These are phyloP conservation scores for Hanseniaspora clermontiae DNA, from an alignment of 805 yeast species.

Conservation along the genomic window DNA sequence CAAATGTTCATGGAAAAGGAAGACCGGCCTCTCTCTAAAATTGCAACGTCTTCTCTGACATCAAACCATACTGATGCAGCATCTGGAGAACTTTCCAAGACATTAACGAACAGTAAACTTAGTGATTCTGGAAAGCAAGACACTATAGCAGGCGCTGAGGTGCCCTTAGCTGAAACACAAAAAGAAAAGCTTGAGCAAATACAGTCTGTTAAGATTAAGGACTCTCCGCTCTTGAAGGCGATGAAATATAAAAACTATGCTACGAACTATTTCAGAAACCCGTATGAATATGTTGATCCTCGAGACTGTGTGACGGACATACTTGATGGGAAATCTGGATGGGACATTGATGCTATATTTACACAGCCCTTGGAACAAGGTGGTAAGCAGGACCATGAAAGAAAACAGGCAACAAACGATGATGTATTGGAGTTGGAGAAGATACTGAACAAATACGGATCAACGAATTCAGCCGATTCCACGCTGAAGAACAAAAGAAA, in stretches of 20 bases:
- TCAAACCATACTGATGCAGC: no score
- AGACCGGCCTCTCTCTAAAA: background rate
- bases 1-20: background rate
- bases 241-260: constrained; percentile 7
- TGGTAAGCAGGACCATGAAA: background rate
- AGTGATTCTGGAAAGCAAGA: no score
- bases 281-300: constrained; percentile 33
- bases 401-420: background rate
- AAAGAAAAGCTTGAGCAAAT: background rate
- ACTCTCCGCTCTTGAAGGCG: background rate
- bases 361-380: constrained; percentile 15
- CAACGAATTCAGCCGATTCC: background rate
- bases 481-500: background rate
- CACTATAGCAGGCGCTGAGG: no score
- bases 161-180: background rate
- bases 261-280: constrained; percentile 4
- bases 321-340: constrained; percentile 57
- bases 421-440: background rate
- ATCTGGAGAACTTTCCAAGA: background rate
- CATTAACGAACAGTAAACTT: no score
- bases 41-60: background rate
- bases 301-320: constrained; percentile 64
- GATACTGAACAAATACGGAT: background rate
- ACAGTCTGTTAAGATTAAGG: background rate
- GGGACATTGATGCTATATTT: constrained; percentile 36